Evolutionary conservation across 176 grass and related monocot genomes (phyloP).

Genomic region (Coix lacrymajobi): DNA sequence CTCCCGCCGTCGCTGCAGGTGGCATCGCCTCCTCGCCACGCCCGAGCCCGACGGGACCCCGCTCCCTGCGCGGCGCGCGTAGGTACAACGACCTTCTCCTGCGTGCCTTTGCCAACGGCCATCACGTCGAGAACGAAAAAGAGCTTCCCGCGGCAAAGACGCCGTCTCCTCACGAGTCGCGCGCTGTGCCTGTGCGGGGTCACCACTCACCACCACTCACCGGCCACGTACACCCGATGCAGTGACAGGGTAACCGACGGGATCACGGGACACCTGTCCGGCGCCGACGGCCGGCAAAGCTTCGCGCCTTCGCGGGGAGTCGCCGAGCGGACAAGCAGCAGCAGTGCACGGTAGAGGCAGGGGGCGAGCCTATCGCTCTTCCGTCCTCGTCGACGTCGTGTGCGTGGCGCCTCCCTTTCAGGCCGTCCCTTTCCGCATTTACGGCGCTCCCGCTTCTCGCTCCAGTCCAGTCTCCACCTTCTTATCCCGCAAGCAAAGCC

Average conservation of each 20-base stretch:
- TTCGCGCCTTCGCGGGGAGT: not conserved
- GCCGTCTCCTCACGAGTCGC: not conserved
- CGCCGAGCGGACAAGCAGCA: not conserved
- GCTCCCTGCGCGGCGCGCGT: not conserved
- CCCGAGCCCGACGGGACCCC: not conserved
- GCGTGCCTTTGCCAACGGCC: not conserved
- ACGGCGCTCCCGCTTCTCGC: slow-evolving; percentile 1
- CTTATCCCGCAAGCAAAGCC: slow-evolving; percentile 41
- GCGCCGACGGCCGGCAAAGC: not conserved
- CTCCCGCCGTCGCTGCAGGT: not conserved
- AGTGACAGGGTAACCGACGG: not conserved
- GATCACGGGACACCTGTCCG: slow-evolving; percentile 19
- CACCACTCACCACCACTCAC: not conserved
- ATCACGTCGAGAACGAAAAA: not conserved
- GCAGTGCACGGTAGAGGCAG: not conserved
- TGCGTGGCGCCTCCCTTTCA: not conserved
- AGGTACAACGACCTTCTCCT: not conserved
- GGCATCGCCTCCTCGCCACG: not conserved
- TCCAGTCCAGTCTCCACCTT: not conserved
- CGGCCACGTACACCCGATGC: not conserved
- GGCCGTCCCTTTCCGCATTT: slow-evolving; percentile 11
- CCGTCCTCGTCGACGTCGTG: not conserved
- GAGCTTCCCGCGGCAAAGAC: not conserved
- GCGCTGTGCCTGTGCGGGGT: not conserved
- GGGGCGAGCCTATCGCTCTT: not conserved